Evolutionary conservation across 164 flowering plant genomes (phyloP), one percentile per base, ranked within the genome.

Genomic region (Magnolia sinica): DNA sequence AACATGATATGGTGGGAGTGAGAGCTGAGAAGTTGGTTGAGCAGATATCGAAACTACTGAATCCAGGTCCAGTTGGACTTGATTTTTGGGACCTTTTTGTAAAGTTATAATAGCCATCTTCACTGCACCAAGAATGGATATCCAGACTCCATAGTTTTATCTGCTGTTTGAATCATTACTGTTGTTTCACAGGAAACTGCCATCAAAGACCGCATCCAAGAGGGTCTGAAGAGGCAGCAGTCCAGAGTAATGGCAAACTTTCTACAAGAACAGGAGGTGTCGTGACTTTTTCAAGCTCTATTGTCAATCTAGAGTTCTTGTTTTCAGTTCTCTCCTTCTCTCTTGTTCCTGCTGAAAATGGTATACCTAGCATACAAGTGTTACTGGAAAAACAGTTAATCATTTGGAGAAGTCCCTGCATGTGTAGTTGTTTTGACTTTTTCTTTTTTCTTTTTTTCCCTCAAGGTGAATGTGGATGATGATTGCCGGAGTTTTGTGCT

Each of bases 151-250:
- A 55, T 7, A 13, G 18, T 16, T 3, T 11, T 10, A 55, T 55
- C 13, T 10, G 18, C 16, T 55, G 61, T 8, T 55, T 11, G 61
- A 55, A 55, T 13, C 4, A 52, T 20, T 23, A 55, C 20, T 65
- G 5, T 66, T 27, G 23, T 49, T 55, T 5, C 58, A 50, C 72
- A 82, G 79, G 84, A 76, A 79, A 78, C 79, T 7, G 82, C 82
- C 29, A 83, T 81, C 19, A 83, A 79, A 68, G 81, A 78, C 70
- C 76, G 82, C 45, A 83, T 83, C 18, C 81, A 81, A 76, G 83
- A 80, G 61, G 58, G 83, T 11, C 74, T 83, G 52, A 80, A 66
- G 74, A 70, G 73, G 59, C 83, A 78, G 73, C 78, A 76, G 18
- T 55, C 31, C 7, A 49, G 22, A 52, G 64, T 20, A 27, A 73